phyloP scores from a whole-genome alignment of 352 stramenopile species.

The Pythium oligandrum region DNA sequence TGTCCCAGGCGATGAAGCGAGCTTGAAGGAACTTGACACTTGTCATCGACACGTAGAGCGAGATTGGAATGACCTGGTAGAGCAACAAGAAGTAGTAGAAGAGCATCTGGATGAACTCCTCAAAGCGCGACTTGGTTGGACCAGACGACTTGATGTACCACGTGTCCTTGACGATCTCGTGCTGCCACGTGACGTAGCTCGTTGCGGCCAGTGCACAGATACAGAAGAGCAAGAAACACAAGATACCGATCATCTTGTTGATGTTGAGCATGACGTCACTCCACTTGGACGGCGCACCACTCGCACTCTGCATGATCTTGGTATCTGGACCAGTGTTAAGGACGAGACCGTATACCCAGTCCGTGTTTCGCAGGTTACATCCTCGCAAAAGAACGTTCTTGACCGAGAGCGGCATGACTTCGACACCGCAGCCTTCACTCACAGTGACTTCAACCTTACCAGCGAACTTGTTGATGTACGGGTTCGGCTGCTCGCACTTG shows the following conservation, averaged over 20 bases:
- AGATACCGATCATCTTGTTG: slow-evolving; percentile 75
- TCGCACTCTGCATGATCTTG: slow-evolving; percentile 89
- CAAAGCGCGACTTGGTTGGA: slow-evolving; percentile 32
- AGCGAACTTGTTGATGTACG: slow-evolving; percentile 87
- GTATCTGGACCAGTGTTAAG: slow-evolving; percentile 90
- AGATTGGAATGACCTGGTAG: slow-evolving; percentile 92
- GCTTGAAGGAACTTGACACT: slow-evolving; percentile 88
- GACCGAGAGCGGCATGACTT: slow-evolving; percentile 72
- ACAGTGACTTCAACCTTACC: slow-evolving; percentile 76
- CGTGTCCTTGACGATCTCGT: slow-evolving; percentile 60
- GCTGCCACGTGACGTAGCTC: slow-evolving; percentile 76
- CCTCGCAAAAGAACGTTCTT: slow-evolving; percentile 90
- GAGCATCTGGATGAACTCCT: slow-evolving; percentile 83
- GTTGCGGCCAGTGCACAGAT: slow-evolving; percentile 61
- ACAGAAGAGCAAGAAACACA: slow-evolving; percentile 63
- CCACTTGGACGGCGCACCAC: slow-evolving; percentile 71
- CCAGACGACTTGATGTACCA: slow-evolving; percentile 67
- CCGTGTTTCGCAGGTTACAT: slow-evolving; percentile 85
- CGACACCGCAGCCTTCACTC: slow-evolving; percentile 52
- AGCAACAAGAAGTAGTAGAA: slow-evolving; percentile 92
- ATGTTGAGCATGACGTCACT: slow-evolving; percentile 80
- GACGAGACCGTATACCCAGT: slow-evolving; percentile 83
- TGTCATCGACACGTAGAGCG: slow-evolving; percentile 91
- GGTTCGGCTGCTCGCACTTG: slow-evolving; percentile 76
- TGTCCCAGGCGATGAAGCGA: slow-evolving; percentile 83